Percentiles rank a stretch among this genome's conserved stretches.
These are phyloP conservation scores for Acephala macrosclerotiorum DNA, from an alignment of 2,329 filamentous ascomycete genomes.

Conservation along the genomic window DNA sequence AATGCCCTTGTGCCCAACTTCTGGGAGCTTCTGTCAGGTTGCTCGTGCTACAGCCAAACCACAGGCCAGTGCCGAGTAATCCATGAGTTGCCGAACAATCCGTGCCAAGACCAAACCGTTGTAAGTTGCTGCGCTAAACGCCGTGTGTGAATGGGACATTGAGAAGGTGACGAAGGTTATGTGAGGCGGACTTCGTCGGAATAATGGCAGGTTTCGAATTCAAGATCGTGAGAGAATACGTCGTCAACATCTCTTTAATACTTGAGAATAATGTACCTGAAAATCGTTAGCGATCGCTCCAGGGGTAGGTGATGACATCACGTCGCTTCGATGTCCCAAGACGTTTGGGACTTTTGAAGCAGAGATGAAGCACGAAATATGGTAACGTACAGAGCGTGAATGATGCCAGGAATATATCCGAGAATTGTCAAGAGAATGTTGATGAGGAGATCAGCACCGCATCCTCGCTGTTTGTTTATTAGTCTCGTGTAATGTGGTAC, in stretches of 20 bases:
- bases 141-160: constrained; percentile 22
- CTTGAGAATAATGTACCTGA: constrained; percentile 85
- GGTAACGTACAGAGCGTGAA: constrained; percentile 80
- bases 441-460: constrained; percentile 86
- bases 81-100: constrained; percentile 28
- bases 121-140: constrained; percentile 28
- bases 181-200: constrained; percentile 30
- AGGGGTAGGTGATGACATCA: constrained; percentile 11
- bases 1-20: constrained; percentile 11
- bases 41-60: constrained; percentile 17
- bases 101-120: constrained; percentile 29
- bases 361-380: not conserved
- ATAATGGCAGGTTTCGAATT: not conserved
- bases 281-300: constrained; percentile 26
- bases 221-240: not conserved
- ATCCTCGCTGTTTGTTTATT: constrained; percentile 66
- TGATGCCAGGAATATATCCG: constrained; percentile 78
- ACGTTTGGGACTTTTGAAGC: not conserved
- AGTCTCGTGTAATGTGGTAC: constrained; percentile 10
- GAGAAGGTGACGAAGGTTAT: constrained; percentile 23
- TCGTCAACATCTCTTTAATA: constrained; percentile 61
- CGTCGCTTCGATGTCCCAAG: constrained; percentile 5
- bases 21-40: constrained; percentile 4
- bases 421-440: constrained; percentile 89
- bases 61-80: constrained; percentile 13